Conservation (phyloP, 257 asterid genomes). For the Primulina eburnea region DNA sequence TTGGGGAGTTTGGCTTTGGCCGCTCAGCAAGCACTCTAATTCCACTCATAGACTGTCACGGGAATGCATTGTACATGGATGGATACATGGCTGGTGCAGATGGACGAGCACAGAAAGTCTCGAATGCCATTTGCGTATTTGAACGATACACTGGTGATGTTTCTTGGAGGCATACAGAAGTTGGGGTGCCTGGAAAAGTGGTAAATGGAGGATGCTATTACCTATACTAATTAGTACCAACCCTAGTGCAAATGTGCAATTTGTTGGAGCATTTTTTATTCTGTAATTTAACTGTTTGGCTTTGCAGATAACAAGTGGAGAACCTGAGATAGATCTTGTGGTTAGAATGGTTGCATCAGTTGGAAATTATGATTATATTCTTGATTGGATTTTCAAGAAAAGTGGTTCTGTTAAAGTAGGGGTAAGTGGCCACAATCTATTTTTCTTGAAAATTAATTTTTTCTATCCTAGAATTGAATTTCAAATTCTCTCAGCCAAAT, state of each 20-base stretch:
- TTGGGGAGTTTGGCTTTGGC: constrained; percentile 81
- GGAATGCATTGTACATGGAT: constrained; percentile 49
- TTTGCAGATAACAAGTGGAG: constrained; percentile 52
- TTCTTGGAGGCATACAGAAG: constrained; percentile 79
- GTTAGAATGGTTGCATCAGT: constrained; percentile 75
- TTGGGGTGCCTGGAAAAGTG: constrained; percentile 60
- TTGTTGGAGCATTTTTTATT: neutral
- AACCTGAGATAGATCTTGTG: constrained; percentile 50
- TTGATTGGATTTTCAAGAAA: constrained; percentile 84
- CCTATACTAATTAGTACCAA: neutral
- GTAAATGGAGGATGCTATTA: constrained; percentile 24
- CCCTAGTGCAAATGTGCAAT: no score
- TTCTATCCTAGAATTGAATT: no score
- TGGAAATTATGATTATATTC: constrained; percentile 69
- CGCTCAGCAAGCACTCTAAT: constrained; percentile 55
- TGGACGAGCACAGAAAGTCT: constrained; percentile 40
- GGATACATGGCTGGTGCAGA: constrained; percentile 58
- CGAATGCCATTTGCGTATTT: constrained; percentile 54
- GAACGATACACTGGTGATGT: constrained; percentile 48
- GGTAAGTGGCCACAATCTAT: constrained; percentile 32
- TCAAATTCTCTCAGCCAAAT: no score
- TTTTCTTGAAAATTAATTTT: no score
- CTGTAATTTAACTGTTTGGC: neutral
- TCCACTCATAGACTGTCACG: constrained; percentile 57
- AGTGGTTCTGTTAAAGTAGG: constrained; percentile 62